Base-by-base conservation (phyloP, 1,139 yeast species). In the Tardiomyces digboiensis region DNA sequence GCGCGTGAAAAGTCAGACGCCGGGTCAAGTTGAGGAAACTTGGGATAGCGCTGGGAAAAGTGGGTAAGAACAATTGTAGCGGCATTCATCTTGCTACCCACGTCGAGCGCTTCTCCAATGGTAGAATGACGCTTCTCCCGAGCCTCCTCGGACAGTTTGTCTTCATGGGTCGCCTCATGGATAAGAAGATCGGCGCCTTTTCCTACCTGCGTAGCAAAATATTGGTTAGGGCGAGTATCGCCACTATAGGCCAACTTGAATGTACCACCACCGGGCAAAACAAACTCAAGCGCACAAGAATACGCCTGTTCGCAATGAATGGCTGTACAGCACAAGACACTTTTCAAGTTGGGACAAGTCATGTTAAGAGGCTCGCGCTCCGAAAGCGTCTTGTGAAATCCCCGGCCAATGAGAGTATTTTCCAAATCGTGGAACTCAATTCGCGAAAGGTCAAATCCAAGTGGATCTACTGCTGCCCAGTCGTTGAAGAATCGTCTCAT, bases 131-230 rank as follows among this genome's bases (percentile, higher is more conserved):
- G 76, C 61, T 91, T 91, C 36, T 77, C 74, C 22, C 76, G 66
- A 0, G 98, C 98, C 59, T 89, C 97, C 47, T 76, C 81, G n/a
- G 74, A 68, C 44, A 87, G 70, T 37, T 76, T 86, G 57, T 86
- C 85, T 47, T 86, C 97, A 49, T 89, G 74, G 0, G 98, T 86
- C 0, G 97, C 89, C 60, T 91, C 99, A 60, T 91, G 99, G 41
- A 91, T 80, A 48, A 91, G 69, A 44, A 93, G 63, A 57, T 88
- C 94, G 39, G 88, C 77, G n/a, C 69, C 64, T 23, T 60, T 50
- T 0, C 96, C 97, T 43, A 84, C 75, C 5, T 68, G 71, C 2
- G 68, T 59, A 0, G 79, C 71, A 50, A 82, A 84, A 52, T 71
- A 71, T 41, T 61, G 65, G 51, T 80, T 82, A 1, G 98, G 98